These are phyloP conservation scores for Cylindrotheca fusiformis DNA, from an alignment of 108 stramenopile genomes.

Conservation along the genomic window DNA sequence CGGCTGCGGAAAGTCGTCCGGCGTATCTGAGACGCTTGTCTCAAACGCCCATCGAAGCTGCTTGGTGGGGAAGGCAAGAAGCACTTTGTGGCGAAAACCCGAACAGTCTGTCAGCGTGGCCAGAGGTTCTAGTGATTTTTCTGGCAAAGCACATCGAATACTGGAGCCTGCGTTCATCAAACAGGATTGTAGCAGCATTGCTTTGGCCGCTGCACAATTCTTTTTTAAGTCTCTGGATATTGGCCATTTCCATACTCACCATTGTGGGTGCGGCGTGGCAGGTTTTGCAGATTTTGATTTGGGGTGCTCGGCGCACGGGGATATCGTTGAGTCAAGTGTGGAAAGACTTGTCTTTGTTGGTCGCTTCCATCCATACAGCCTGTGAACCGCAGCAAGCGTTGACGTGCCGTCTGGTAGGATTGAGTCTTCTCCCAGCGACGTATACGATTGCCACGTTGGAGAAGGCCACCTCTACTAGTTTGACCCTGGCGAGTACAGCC, in stretches of 20 bases:
- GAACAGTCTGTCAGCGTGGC: constrained; percentile 45
- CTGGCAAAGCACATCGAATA: constrained; percentile 58
- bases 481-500: constrained; percentile 32
- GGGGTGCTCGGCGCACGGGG: constrained; percentile 74
- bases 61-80: constrained; percentile 89
- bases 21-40: constrained; percentile 72
- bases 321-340: constrained; percentile 48
- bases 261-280: constrained; percentile 34
- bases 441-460: constrained; percentile 9
- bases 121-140: constrained; percentile 54
- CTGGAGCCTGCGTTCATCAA: constrained; percentile 34
- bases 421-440: constrained; percentile 60
- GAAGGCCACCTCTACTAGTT: constrained; percentile 22
- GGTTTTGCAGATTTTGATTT: constrained; percentile 55
- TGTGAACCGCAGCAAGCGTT: constrained; percentile 74
- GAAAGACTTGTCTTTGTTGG: constrained; percentile 43
- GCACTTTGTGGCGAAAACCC: constrained; percentile 57
- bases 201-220: constrained; percentile 85
- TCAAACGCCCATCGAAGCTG: constrained; percentile 39
- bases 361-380: constrained; percentile 36
- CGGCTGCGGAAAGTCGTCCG: constrained; percentile 73
- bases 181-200: constrained; percentile 58
- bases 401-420: constrained; percentile 62
- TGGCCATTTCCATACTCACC: constrained; percentile 57
- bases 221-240: constrained; percentile 72